These are phyloP conservation scores for Kickxella alabastrina DNA, from an alignment of 192 early-diverging fungal genomes.

Conservation along the genomic window DNA sequence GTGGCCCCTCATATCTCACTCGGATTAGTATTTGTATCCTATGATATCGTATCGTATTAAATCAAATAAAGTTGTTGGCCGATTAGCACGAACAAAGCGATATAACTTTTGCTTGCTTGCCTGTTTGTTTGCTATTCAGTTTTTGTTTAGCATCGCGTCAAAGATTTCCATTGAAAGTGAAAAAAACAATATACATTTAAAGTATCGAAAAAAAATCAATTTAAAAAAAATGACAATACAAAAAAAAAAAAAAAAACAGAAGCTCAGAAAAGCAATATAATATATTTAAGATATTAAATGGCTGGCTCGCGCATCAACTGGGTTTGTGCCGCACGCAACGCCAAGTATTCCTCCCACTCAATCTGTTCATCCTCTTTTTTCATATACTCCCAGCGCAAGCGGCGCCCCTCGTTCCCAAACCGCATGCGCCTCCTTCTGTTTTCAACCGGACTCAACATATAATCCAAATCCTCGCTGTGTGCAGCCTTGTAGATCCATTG, in stretches of 20 bases:
- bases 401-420: not conserved
- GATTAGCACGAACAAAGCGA: too few species aligned
- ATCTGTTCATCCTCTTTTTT: constrained; percentile 34
- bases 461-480: not conserved
- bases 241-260: not conserved
- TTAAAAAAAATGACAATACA: too few species aligned
- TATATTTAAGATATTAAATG: constrained; percentile 10
- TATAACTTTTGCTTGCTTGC: too few species aligned
- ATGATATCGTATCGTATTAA: too few species aligned
- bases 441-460: not conserved
- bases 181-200: too few species aligned
- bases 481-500: constrained; percentile 14
- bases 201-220: too few species aligned
- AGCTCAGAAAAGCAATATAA: not conserved
- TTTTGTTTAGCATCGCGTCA: too few species aligned
- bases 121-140: too few species aligned
- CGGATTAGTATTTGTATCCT: too few species aligned
- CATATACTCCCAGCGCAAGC: constrained; percentile 33
- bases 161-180: too few species aligned
- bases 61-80: too few species aligned
- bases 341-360: constrained; percentile 51
- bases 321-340: constrained; percentile 34
- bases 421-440: constrained; percentile 9
- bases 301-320: constrained; percentile 28
- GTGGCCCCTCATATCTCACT: too few species aligned